Evolutionary conservation across 257 asterid species (phyloP).

Genomic region (Lavandula angustifolia): DNA sequence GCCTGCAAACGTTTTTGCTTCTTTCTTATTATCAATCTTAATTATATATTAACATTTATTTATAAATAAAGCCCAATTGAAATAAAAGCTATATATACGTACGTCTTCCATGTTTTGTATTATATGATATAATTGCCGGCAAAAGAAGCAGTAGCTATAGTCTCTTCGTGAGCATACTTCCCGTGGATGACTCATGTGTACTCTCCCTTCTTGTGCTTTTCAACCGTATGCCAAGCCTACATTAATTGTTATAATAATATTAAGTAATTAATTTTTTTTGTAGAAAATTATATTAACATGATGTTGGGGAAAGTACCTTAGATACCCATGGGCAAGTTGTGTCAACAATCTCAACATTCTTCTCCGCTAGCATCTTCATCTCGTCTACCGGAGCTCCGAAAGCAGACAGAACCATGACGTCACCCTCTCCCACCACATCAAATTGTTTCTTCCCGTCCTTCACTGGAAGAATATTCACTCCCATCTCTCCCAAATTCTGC

Average conservation of each 20-base stretch:
- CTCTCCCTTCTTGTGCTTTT: conserved; percentile 95
- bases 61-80: too few species aligned
- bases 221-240: conserved; percentile 89
- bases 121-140: conserved; percentile 78
- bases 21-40: too few species aligned
- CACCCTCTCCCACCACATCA: background rate
- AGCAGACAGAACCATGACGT: conserved; percentile 1
- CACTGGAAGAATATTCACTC: background rate
- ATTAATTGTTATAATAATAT: too few species aligned
- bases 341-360: conserved; percentile 10
- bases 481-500: conserved; percentile 6
- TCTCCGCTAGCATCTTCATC: background rate
- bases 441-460: background rate
- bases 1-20: too few species aligned
- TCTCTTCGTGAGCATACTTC: conserved; percentile 87
- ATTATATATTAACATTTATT: too few species aligned
- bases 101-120: conserved; percentile 88
- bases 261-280: too few species aligned
- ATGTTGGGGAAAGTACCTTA: too few species aligned
- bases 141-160: conserved; percentile 95
- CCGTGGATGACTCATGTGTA: conserved; percentile 93
- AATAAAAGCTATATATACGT: too few species aligned
- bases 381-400: conserved; percentile 9
- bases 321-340: conserved; percentile 23
- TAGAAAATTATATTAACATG: too few species aligned